These are phyloP conservation scores for Escallonia herrerae DNA, from an alignment of 129 eudicot species.

Conservation along the genomic window DNA sequence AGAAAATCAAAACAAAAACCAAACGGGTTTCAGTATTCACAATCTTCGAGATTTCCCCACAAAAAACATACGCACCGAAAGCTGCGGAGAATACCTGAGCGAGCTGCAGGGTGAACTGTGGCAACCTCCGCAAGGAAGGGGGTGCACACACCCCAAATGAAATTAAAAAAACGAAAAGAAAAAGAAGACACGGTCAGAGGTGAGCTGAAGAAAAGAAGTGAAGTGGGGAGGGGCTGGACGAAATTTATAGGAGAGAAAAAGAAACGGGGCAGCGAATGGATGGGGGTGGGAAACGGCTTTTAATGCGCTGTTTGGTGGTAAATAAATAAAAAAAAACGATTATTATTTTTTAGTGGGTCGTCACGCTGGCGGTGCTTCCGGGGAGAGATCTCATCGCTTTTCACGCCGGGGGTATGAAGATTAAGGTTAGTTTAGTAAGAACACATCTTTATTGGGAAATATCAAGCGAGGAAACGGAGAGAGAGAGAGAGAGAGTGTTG, in stretches of 20 bases:
- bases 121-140: not conserved
- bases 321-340: conserved; percentile 21
- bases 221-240: not conserved
- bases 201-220: conserved; percentile 5
- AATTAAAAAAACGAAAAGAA: not conserved
- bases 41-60: not conserved
- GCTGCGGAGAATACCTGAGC: conserved; percentile 1
- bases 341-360: conserved; percentile 8
- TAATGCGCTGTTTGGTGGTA: conserved; percentile 21
- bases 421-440: no score
- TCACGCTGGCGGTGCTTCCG: conserved; percentile 44
- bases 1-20: not conserved
- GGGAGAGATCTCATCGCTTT: conserved; percentile 36
- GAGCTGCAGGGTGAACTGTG: not conserved
- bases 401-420: conserved; percentile 11
- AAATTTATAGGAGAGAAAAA: conserved; percentile 15
- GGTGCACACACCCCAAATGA: not conserved
- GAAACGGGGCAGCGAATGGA: not conserved
- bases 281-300: not conserved
- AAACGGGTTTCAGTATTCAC: not conserved
- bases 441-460: no score
- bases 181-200: not conserved
- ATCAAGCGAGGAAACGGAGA: no score
- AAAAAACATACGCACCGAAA: not conserved
- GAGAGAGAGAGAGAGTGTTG: no score